A percentile compares a stretch with the other conserved stretches of the same genome.
phyloP scores from a whole-genome alignment of 2,329 filamentous ascomycete genomes.

The Exophiala sp. region DNA sequence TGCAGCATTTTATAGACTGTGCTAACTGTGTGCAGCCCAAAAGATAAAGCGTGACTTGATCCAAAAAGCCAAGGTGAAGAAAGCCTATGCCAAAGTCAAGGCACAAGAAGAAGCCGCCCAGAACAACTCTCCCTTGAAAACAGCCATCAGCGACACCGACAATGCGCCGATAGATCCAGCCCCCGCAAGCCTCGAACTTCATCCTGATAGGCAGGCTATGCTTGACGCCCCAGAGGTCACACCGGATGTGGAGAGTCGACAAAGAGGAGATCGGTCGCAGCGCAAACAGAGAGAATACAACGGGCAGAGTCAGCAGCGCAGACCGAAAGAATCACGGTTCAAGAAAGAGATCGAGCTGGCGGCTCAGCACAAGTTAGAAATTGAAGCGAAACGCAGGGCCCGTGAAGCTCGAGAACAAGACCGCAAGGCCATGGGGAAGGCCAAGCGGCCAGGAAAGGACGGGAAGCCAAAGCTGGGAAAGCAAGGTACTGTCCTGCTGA shows the following conservation, averaged over 20 bases:
- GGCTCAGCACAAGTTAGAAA: conserved; percentile 52
- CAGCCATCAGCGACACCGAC: conserved; percentile 24
- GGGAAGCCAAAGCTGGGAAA: conserved; percentile 74
- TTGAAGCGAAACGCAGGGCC: conserved; percentile 50
- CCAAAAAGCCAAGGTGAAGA: conserved; percentile 87
- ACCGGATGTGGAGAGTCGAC: conserved; percentile 11
- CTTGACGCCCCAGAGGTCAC: conserved; percentile 42
- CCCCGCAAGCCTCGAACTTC: conserved; percentile 47
- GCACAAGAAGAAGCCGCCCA: conserved; percentile 47
- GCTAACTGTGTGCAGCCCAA: conserved; percentile 52
- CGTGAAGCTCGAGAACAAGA: conserved; percentile 59
- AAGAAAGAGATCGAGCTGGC: conserved; percentile 64
- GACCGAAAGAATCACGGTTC: conserved; percentile 48
- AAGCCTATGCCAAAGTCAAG: conserved; percentile 84
- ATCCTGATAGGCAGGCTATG: conserved; percentile 57
- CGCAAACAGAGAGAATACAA: conserved; percentile 25
- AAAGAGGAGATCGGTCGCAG: conserved; percentile 21
- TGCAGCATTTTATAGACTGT: not conserved
- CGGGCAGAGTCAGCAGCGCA: conserved; percentile 26
- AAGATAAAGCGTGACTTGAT: conserved; percentile 88
- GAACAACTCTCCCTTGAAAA: conserved; percentile 24
- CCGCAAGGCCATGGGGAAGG: conserved; percentile 57
- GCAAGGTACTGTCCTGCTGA: conserved; percentile 70
- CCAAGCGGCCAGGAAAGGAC: conserved; percentile 55
- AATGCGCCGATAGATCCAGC: conserved; percentile 25